Conservation (phyloP, 2,329 filamentous ascomycete genomes). For the Beauveria rudraprayagi region DNA sequence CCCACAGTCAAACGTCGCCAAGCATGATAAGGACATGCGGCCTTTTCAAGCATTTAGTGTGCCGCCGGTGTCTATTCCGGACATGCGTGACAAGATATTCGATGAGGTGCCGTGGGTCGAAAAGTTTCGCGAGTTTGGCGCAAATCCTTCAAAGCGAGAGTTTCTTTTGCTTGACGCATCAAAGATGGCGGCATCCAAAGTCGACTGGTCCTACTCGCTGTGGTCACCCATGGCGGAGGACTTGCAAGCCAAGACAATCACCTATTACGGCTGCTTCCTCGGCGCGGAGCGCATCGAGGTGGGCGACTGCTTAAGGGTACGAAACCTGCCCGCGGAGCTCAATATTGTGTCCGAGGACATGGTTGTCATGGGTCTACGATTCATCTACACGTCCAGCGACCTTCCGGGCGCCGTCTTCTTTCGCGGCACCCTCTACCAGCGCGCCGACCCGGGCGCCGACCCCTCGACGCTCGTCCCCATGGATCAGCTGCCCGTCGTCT, state of each 20-base stretch:
- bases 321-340: constrained; percentile 30
- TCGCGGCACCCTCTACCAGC: constrained; percentile 32
- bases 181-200: constrained; percentile 41
- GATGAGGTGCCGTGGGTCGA: constrained; percentile 36
- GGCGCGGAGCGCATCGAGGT: constrained; percentile 42
- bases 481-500: constrained; percentile 33
- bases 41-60: constrained; percentile 46
- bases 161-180: constrained; percentile 40
- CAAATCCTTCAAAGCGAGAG: constrained; percentile 31
- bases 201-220: constrained; percentile 42
- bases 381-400: constrained; percentile 31
- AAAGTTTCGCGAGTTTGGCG: constrained; percentile 24
- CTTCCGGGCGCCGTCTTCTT: constrained; percentile 31
- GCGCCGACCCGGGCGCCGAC: constrained; percentile 21
- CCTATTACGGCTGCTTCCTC: constrained; percentile 41
- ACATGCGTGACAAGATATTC: constrained; percentile 32
- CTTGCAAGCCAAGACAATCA: constrained; percentile 23
- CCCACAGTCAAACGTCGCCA: constrained; percentile 30
- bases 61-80: constrained; percentile 31
- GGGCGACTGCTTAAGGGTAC: constrained; percentile 41
- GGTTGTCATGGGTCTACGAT: constrained; percentile 30
- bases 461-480: constrained; percentile 23
- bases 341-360: constrained; percentile 22
- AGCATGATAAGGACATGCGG: constrained; percentile 34
- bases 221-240: constrained; percentile 31